Evolutionary conservation across 2,329 filamentous ascomycete genomes (phyloP), one percentile per base, ranked within the genome.

Genomic region (Raffaelea ambrosiae): DNA sequence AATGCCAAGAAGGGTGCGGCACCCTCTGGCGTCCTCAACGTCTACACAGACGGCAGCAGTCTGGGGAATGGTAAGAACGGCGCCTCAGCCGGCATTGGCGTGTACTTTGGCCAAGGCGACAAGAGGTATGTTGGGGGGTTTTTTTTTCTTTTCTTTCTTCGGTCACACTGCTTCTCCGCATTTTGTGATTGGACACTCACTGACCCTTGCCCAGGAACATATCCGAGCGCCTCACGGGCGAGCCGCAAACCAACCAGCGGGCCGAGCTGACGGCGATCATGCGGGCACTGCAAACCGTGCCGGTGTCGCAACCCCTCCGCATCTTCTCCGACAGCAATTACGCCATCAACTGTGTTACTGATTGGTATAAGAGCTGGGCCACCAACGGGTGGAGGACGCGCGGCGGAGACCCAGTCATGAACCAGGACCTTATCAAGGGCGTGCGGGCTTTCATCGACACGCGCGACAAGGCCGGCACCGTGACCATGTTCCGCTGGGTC

Each of bases 241-340:
- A 75, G 16, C 72, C 74, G 10, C 93, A 97, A 66, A 97, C 93
- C 1, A 98, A 98, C 62, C 88, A 97, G 64, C 86, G 93, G 3
- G 93, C 91, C n/a, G 93, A 98, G 68, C 72, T 98, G 50, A 90
- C 86, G 21, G 93, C 89, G 8, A 84, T 97, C 53, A 72, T 87
- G 26, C 84, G 90, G 49, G 90, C 90, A 1, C 73, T 97, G 20
- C 81, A 96, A 59, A 77, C 84, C 41, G 81, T 83, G 2, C 83
- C 86, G 1, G 66, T 77, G 16, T 73, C 83, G 49, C 76, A 85
- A 49, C 72, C 81, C 51, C 76, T 94, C 13, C 76, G 82, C 48
- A 94, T 98, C 55, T 77, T 83, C 61, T 89, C 83, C n/a, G 93
- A 98, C 66, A 93, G 86, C 64, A 82, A 83, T 59, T 97, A 97